phyloP scores from a whole-genome alignment of 768 basidiomycete genomes.

The Dioszegia crocea region DNA sequence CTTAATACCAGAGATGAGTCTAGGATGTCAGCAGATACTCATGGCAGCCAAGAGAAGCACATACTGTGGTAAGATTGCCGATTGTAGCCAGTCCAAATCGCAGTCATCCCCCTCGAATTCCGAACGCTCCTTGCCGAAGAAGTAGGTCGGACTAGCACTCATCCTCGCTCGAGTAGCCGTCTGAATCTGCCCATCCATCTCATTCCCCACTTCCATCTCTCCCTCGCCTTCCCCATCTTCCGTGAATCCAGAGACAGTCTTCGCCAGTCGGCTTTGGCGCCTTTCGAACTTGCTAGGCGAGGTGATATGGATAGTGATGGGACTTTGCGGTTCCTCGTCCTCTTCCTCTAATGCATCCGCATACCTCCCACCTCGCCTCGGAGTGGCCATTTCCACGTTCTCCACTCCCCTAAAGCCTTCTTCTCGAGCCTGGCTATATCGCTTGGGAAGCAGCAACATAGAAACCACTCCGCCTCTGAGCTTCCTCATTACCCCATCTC shows the following conservation, averaged over 20 bases:
- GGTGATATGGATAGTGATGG: constrained; percentile 20
- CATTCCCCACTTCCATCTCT: constrained; percentile 4
- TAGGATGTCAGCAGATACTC: constrained; percentile 7
- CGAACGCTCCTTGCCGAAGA: constrained; percentile 15
- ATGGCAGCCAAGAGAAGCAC: neutral
- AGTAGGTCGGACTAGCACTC: constrained; percentile 31
- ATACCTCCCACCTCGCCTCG: neutral
- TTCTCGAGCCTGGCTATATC: constrained; percentile 11
- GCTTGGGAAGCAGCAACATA: constrained; percentile 21
- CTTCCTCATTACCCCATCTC: neutral
- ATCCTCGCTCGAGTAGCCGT: constrained; percentile 23
- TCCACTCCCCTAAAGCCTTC: neutral
- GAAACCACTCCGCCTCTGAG: constrained; percentile 30
- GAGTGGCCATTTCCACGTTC: constrained; percentile 15
- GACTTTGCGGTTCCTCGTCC: constrained; percentile 10
- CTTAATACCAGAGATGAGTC: constrained; percentile 23
- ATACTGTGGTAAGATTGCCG: constrained; percentile 29
- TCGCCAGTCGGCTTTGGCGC: neutral
- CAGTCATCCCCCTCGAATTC: constrained; percentile 11
- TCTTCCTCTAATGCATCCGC: constrained; percentile 11
- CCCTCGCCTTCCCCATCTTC: constrained; percentile 1
- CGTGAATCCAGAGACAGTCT: neutral
- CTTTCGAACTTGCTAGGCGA: constrained; percentile 19
- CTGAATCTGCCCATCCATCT: neutral
- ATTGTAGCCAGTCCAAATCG: constrained; percentile 39